Conservation (phyloP, 768 basidiomycete species). For the Tubosaeta sp. region DNA sequence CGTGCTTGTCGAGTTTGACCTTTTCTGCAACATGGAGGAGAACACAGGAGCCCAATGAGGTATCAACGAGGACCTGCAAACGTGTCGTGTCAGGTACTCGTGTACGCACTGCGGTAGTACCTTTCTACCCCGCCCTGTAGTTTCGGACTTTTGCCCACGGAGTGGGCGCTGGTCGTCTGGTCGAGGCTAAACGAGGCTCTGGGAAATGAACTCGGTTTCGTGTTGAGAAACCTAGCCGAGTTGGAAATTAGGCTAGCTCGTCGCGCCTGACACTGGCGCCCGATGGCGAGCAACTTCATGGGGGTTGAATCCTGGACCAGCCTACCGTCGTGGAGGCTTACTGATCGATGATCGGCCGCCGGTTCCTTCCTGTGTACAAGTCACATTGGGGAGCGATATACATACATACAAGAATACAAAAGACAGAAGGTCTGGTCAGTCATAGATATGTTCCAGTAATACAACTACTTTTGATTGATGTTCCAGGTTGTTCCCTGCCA, state of each 20-base stretch:
- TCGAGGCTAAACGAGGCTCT: background rate
- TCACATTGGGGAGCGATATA: no score
- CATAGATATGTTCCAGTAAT: conserved; percentile 47
- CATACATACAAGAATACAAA: no score
- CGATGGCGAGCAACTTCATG: conserved; percentile 12
- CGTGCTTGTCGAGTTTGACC: conserved; percentile 15
- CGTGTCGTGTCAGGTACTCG: conserved; percentile 9
- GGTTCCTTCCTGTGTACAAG: no score
- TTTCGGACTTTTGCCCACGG: background rate
- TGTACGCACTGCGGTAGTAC: conserved; percentile 1
- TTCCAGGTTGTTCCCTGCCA: conserved; percentile 31
- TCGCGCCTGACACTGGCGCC: conserved; percentile 7
- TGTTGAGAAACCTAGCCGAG: conserved; percentile 9
- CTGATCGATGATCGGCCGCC: background rate
- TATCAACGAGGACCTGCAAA: conserved; percentile 10
- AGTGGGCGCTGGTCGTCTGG: background rate
- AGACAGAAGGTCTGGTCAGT: background rate
- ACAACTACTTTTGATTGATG: conserved; percentile 40
- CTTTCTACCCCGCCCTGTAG: conserved; percentile 9
- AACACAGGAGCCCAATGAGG: background rate
- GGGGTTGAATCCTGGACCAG: background rate
- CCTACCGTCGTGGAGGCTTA: background rate
- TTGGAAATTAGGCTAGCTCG: conserved; percentile 7
- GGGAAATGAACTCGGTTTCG: conserved; percentile 1
- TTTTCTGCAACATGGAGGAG: conserved; percentile 20